A percentile compares a stretch with the other conserved stretches of the same genome.
Conservation (phyloP, 2,329 filamentous ascomycete species). For the Sporothrix inflata region DNA sequence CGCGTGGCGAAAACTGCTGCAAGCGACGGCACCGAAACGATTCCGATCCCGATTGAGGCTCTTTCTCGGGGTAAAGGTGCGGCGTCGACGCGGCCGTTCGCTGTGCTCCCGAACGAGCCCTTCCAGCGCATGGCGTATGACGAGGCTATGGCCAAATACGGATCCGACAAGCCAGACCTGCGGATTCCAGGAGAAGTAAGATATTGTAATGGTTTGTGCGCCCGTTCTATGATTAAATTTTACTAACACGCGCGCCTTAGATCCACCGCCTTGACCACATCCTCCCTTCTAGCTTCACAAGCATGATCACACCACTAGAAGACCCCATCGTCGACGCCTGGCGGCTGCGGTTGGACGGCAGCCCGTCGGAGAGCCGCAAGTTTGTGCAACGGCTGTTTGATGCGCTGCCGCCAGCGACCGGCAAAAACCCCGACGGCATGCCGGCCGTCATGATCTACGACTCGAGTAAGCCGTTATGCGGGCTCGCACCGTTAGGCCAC, state of each 20-base stretch:
- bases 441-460: slow-evolving; percentile 81
- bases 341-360: slow-evolving; percentile 62
- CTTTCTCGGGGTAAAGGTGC: not conserved
- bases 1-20: slow-evolving; percentile 38
- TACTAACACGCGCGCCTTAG: slow-evolving; percentile 42
- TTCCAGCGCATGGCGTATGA: slow-evolving; percentile 71
- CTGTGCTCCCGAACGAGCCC: slow-evolving; percentile 37
- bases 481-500: slow-evolving; percentile 77
- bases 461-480: slow-evolving; percentile 70
- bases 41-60: not conserved
- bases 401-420: slow-evolving; percentile 59
- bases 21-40: slow-evolving; percentile 37
- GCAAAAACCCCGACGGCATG: slow-evolving; percentile 72
- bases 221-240: not conserved
- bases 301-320: slow-evolving; percentile 72
- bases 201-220: not conserved
- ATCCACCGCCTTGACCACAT: slow-evolving; percentile 68
- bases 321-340: slow-evolving; percentile 76
- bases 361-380: slow-evolving; percentile 56
- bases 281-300: slow-evolving; percentile 65
- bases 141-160: slow-evolving; percentile 77
- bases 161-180: slow-evolving; percentile 90
- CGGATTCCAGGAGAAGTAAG: slow-evolving; percentile 66
- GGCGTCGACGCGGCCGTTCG: slow-evolving; percentile 30
- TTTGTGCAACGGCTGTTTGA: slow-evolving; percentile 72